These are phyloP conservation scores for Phytopythium montanum DNA, from an alignment of 352 stramenopile species.

Conservation along the genomic window DNA sequence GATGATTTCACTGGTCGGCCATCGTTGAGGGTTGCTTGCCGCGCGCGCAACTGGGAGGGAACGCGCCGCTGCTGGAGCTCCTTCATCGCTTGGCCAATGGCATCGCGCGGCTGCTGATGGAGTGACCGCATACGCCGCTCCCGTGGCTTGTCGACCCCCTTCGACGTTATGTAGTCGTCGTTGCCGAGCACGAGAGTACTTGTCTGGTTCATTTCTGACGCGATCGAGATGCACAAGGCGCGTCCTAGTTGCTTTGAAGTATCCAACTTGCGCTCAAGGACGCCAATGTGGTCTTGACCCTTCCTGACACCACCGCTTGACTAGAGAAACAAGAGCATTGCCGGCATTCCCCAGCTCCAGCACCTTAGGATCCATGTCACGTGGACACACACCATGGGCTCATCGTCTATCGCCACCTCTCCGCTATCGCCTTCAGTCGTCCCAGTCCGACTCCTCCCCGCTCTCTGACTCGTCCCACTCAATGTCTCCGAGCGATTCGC, in stretches of 20 bases:
- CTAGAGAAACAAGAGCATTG: no score
- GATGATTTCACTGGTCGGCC: no score
- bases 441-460: conserved; percentile 39
- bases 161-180: conserved; percentile 28
- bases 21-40: no score
- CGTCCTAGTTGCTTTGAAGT: no score
- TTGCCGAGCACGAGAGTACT: background rate
- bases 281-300: conserved; percentile 21
- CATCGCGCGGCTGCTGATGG: conserved; percentile 41
- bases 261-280: conserved; percentile 50
- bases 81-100: conserved; percentile 54
- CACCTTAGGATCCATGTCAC: no score
- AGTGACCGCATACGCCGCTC: conserved; percentile 38
- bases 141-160: conserved; percentile 59
- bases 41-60: conserved; percentile 32
- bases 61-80: conserved; percentile 23
- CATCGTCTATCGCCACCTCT: no score
- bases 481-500: conserved; percentile 16
- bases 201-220: background rate
- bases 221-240: conserved; percentile 71
- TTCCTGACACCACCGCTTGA: background rate
- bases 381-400: no score
- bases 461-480: conserved; percentile 51
- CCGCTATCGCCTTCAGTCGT: conserved; percentile 23
- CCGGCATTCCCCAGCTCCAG: no score